Conservation (phyloP, 2,329 filamentous ascomycete species). For the Orbilia oligospora region DNA sequence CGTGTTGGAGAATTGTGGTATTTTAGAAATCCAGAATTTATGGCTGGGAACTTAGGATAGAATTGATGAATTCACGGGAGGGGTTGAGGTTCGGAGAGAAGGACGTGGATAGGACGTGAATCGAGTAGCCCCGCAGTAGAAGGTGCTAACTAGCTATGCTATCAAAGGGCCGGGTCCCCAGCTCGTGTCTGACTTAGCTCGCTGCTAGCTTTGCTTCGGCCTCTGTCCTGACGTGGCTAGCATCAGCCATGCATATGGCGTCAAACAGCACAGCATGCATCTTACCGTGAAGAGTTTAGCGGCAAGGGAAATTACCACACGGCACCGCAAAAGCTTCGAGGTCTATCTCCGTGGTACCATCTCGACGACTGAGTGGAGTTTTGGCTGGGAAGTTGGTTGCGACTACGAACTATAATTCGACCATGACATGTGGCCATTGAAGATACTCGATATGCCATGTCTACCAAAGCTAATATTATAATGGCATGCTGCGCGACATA, state of each 20-base stretch:
- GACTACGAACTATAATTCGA: slow-evolving; percentile 11
- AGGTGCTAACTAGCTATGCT: neutral
- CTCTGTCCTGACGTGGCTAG: slow-evolving; percentile 56
- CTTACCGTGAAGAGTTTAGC: slow-evolving; percentile 30
- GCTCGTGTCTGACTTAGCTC: neutral
- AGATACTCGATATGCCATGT: neutral
- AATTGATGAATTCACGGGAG: slow-evolving; percentile 20
- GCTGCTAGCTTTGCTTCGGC: slow-evolving; percentile 19
- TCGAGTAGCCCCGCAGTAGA: slow-evolving; percentile 39
- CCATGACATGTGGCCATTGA: neutral
- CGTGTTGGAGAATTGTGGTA: slow-evolving; percentile 26
- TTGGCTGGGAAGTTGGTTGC: slow-evolving; percentile 3
- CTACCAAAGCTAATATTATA: neutral
- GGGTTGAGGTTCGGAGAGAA: slow-evolving; percentile 17
- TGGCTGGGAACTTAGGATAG: slow-evolving; percentile 10
- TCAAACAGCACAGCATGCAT: slow-evolving; percentile 42
- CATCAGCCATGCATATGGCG: slow-evolving; percentile 35
- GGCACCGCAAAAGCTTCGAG: slow-evolving; percentile 10
- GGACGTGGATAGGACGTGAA: slow-evolving; percentile 25
- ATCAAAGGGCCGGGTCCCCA: slow-evolving; percentile 6
- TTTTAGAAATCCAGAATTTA: neutral
- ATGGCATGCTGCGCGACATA: slow-evolving; percentile 13
- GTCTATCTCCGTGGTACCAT: slow-evolving; percentile 15
- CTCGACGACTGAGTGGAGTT: neutral
- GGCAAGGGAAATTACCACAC: slow-evolving; percentile 11